These are phyloP conservation scores for Chlamydomonas applanata DNA, from an alignment of 139 green algal genomes.

Conservation along the genomic window DNA sequence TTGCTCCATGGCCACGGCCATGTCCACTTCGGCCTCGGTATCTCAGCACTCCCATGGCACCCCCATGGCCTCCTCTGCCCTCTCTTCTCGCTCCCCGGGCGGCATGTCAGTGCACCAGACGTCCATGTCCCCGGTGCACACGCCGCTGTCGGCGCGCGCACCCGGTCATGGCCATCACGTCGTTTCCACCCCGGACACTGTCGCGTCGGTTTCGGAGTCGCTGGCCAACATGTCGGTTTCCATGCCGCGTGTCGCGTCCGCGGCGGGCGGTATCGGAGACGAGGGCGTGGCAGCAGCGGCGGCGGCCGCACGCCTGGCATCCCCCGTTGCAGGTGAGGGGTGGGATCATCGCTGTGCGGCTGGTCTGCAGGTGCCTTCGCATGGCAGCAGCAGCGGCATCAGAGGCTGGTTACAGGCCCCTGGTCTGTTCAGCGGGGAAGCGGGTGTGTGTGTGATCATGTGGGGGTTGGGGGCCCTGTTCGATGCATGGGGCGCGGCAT, in stretches of 20 bases:
- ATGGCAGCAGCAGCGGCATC: not conserved
- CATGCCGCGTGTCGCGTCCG: constrained; percentile 17
- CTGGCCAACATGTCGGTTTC: constrained; percentile 25
- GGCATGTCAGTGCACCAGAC: constrained; percentile 17
- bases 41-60: not conserved
- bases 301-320: constrained; percentile 19
- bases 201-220: constrained; percentile 19
- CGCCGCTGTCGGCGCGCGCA: constrained; percentile 8
- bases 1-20: not conserved
- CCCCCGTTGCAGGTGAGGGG: constrained; percentile 9
- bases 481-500: no score
- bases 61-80: not conserved
- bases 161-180: not conserved
- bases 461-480: no score
- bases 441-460: no score
- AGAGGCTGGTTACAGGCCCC: not conserved
- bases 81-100: not conserved
- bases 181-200: constrained; percentile 10
- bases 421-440: no score
- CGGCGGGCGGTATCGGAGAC: constrained; percentile 19
- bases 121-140: constrained; percentile 21
- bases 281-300: constrained; percentile 17
- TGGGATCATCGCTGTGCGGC: not conserved
- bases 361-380: not conserved
- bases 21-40: not conserved